phyloP scores from a whole-genome alignment of 352 stramenopile species.

The Proteromonas lacertae region DNA sequence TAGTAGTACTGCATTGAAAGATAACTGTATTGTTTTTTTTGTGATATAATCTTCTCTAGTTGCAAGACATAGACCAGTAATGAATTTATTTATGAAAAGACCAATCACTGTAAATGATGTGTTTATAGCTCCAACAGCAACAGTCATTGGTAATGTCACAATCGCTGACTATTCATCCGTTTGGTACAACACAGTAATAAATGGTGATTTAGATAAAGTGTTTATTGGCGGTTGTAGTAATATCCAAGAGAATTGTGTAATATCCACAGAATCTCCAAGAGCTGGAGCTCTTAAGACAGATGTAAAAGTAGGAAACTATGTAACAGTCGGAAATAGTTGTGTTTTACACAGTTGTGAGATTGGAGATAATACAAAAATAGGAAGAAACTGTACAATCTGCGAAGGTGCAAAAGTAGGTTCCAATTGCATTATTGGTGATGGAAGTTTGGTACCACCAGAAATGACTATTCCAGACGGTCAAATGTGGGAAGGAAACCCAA shows the following conservation, averaged over 20 bases:
- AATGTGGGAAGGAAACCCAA: conserved; percentile 12
- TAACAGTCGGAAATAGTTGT: conserved; percentile 35
- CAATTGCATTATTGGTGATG: conserved; percentile 46
- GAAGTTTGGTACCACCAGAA: conserved; percentile 36
- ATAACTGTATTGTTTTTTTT: too few species aligned
- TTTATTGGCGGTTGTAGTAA: conserved; percentile 41
- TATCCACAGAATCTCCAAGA: too few species aligned
- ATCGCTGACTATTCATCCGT: conserved; percentile 48
- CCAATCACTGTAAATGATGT: conserved; percentile 23
- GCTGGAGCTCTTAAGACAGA: too few species aligned
- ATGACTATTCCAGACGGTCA: conserved; percentile 47
- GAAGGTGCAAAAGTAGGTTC: conserved; percentile 40
- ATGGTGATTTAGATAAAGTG: conserved; percentile 8
- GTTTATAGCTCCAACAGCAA: conserved; percentile 56
- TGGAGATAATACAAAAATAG: conserved; percentile 51
- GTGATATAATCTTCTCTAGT: too few species aligned
- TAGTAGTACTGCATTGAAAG: too few species aligned
- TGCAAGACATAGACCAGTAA: too few species aligned
- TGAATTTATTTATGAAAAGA: too few species aligned
- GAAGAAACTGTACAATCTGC: conserved; percentile 45
- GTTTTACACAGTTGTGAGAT: conserved; percentile 60
- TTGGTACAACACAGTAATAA: conserved; percentile 57
- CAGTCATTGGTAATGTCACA: conserved; percentile 57
- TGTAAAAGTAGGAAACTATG: conserved; percentile 57
- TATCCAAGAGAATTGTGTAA: too few species aligned